Evolutionary conservation across 768 basidiomycete species (phyloP), one percentile per base, ranked within the genome.

Genomic region (Mycena sanguinolenta): DNA sequence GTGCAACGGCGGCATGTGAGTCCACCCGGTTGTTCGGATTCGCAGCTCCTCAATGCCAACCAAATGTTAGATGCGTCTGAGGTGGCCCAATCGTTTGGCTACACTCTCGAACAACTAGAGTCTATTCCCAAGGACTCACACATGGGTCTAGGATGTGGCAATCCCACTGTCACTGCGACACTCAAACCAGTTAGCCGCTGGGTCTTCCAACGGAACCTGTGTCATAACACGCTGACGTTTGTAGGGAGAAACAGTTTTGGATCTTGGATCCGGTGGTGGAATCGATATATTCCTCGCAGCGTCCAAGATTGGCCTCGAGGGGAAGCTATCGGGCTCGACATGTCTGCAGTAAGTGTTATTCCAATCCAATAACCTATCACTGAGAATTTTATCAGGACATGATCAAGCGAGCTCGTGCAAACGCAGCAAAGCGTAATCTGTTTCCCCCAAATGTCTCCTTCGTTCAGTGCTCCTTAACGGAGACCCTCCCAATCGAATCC

Each of bases 251-350:
- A 80, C 75, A 0, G 84, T 90, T 4, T 75, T 91, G 2, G 87
- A 91, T 75, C 81, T 91, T 9, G 90, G 89, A 10, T 88, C 84
- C 3, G 89, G 90, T 1, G 87, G 84, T 2, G 90, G 90, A 0
- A 79, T 88, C 14, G 88, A 90, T 69, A 81, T 90, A 34, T 84
- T 91, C 58, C 81, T 89, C 13, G 86, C 89, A 0, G 88, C 88
- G 2, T 63, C 75, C 0, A 85, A 85, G 70, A 84, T 88, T 4
- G 90, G 90, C 4, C 77, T 82, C 0, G 78, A 69, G 0, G 90
- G 90, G 3, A 83, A 67, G 88, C 77, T 2, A 82, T 90, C n/a
- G 89, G 90, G 0, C 69, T 91, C 4, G 90, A 91, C 62, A 82
- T 82, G 62, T 89, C 89, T 0, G 53, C 75, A 27, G 89, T 89